phyloP scores from a whole-genome alignment of 2,329 filamentous ascomycete species.

The Diaporthe citri region DNA sequence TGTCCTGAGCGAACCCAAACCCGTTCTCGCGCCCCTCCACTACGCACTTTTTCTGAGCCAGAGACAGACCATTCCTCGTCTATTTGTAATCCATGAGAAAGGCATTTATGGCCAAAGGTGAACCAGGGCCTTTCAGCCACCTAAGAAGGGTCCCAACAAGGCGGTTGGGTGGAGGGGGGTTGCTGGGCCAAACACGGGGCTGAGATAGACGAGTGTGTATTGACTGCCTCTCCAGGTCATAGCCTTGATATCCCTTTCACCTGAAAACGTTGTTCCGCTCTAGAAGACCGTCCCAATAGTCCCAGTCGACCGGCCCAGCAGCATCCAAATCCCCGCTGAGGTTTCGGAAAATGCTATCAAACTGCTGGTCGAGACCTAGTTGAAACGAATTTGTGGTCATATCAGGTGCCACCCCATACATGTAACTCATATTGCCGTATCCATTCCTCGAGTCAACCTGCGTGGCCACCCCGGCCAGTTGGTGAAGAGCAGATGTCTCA shows the following conservation, averaged over 20 bases:
- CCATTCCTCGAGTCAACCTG: slow-evolving; percentile 38
- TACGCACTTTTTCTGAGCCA: no score
- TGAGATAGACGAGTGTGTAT: no score
- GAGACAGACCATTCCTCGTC: no score
- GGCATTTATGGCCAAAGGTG: no score
- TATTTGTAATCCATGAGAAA: no score
- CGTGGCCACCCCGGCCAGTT: slow-evolving; percentile 37
- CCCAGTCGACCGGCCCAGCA: slow-evolving; percentile 39
- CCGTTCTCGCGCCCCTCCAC: no score
- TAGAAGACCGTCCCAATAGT: slow-evolving; percentile 39
- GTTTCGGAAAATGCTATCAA: slow-evolving; percentile 38
- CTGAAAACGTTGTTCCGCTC: slow-evolving; percentile 39
- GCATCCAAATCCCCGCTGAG: slow-evolving; percentile 37
- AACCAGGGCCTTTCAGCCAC: no score
- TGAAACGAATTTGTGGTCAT: slow-evolving; percentile 17
- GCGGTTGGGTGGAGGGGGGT: no score
- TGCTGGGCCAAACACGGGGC: no score
- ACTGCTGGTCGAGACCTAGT: slow-evolving; percentile 33
- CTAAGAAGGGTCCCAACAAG: no score
- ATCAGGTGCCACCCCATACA: background rate
- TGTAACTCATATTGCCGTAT: background rate
- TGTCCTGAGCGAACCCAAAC: no score
- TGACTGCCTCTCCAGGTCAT: no score
- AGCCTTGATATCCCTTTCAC: background rate
- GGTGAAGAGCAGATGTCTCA: slow-evolving; percentile 36